Base-by-base conservation (phyloP, 768 basidiomycete species). In the Hypholoma sublateritium region DNA sequence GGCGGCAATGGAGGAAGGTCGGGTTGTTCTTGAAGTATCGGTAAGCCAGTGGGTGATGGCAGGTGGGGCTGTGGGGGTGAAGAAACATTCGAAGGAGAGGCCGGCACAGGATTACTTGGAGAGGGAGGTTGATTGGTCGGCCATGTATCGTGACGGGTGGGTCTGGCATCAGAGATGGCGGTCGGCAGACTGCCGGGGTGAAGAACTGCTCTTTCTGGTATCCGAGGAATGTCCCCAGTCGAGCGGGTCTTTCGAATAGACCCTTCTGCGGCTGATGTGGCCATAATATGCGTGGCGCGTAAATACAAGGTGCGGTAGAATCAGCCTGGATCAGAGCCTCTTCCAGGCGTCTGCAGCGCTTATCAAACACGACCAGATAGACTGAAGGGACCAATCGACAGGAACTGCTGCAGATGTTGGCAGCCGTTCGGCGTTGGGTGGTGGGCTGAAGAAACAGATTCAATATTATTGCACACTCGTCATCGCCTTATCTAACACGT, bases 161-260 rank as follows among this genome's bases (percentile, higher is more conserved):
- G 24, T 22, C 34, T 46, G 36, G 47, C 50, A 41, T 57, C 58
- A 19, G 52, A 53, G 41, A 50, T 46, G 25, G 59, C 36, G 42
- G 42, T 58, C 19, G 58, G 17, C 17, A 50, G 59, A 59, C 3
- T 46, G 56, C 16, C 58, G 53, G 28, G 28, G 9, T 32, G 28
- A 32, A 32, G 28, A 32, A 32, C 28, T 32, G 28, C 28, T 32
- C 28, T 32, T 41, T 70, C 71, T 17, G 73, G 69, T n/a, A 57
- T 63, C 48, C 66, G 69, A 46, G 73, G 72, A 13, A 74, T 68
- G 57, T 78, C 78, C 5, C 75, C 74, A 36, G 71, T 66, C 12
- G 79, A 79, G 44, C 75, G 70, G 17, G 67, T 70, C 44, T 76
- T 68, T 37, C 77, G 74, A 48, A 77, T 55, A 8, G 64, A 50